Evolutionary conservation across 495 filamentous ascomycete species (phyloP).

Genomic region (Trichocladium uniseriatum): DNA sequence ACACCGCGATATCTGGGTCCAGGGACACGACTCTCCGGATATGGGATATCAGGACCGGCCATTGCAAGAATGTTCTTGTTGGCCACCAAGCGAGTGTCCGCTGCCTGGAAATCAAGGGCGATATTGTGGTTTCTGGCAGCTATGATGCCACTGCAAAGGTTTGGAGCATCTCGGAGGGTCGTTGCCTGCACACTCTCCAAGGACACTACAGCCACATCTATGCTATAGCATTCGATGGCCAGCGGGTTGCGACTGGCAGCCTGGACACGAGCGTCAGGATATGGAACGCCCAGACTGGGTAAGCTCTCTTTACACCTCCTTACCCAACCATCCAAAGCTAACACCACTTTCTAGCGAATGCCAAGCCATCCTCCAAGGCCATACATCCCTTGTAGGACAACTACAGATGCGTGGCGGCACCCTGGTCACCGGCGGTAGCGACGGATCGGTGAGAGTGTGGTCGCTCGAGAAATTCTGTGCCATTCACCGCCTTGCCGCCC

Average conservation of each 20-base stretch:
- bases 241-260: slow-evolving; percentile 89
- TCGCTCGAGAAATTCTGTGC: slow-evolving; percentile 78
- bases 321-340: neutral
- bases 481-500: slow-evolving; percentile 90
- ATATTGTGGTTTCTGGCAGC: slow-evolving; percentile 89
- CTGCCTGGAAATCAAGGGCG: slow-evolving; percentile 91
- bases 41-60: slow-evolving; percentile 83
- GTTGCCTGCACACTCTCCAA: slow-evolving; percentile 78
- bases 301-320: slow-evolving; percentile 25
- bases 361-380: slow-evolving; percentile 88
- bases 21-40: slow-evolving; percentile 89
- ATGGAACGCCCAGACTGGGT: slow-evolving; percentile 91
- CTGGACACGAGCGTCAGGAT: slow-evolving; percentile 94
- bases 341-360: slow-evolving; percentile 48
- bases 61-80: slow-evolving; percentile 83
- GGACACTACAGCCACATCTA: slow-evolving; percentile 99
- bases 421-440: slow-evolving; percentile 90
- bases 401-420: slow-evolving; percentile 90
- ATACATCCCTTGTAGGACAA: slow-evolving; percentile 95
- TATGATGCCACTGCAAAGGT: slow-evolving; percentile 96
- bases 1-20: slow-evolving; percentile 92
- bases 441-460: slow-evolving; percentile 94
- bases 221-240: slow-evolving; percentile 92
- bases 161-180: slow-evolving; percentile 92
- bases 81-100: slow-evolving; percentile 95